Percentiles rank a stretch among this genome's conserved stretches.
These are phyloP conservation scores for Gonapodya prolifera DNA, from an alignment of 192 early-diverging fungal genomes.

Conservation along the genomic window DNA sequence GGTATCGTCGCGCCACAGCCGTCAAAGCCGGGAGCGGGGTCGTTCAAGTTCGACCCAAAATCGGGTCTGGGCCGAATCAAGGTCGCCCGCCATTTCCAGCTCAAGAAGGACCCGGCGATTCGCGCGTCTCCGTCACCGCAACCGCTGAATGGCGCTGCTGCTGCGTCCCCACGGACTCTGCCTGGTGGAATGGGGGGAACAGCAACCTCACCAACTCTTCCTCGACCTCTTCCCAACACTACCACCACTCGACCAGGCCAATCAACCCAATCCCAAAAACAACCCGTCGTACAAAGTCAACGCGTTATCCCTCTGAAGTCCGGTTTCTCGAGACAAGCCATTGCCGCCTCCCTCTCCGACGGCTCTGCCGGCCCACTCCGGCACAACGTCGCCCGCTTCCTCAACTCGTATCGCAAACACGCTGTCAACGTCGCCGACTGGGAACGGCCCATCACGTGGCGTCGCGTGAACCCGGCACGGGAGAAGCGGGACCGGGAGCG, in stretches of 20 bases:
- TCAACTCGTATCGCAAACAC: neutral
- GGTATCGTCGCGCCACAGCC: neutral
- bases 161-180: no score
- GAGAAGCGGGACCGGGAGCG: neutral
- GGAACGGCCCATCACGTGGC: neutral
- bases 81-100: neutral
- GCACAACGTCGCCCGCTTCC: neutral
- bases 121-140: neutral
- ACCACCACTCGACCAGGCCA: neutral
- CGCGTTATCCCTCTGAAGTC: neutral
- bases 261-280: neutral
- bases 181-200: neutral
- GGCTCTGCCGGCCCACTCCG: neutral
- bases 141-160: no score
- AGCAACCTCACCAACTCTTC: neutral
- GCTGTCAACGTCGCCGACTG: neutral
- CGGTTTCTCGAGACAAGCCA: neutral
- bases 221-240: neutral
- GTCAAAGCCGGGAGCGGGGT: neutral
- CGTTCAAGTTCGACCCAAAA: neutral
- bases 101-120: neutral
- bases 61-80: neutral
- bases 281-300: neutral
- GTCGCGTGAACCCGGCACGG: neutral
- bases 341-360: neutral